phyloP scores from a whole-genome alignment of 805 yeast genomes.

The Kregervanrija pseudodelftensis region DNA sequence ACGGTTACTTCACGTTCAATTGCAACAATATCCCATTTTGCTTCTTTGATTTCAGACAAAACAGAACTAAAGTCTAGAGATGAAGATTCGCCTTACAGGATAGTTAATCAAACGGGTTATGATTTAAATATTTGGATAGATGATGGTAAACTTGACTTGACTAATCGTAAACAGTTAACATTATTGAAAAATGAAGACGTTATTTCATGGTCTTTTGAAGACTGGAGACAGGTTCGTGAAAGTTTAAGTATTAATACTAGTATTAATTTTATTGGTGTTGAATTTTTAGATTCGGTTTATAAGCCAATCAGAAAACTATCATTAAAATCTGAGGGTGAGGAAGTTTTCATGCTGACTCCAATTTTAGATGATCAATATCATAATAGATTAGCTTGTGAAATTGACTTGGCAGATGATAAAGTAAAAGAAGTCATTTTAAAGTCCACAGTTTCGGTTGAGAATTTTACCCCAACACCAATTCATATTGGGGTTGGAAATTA shows the following conservation, averaged over 20 bases:
- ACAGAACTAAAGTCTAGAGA: constrained; percentile 59
- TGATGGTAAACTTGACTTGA: constrained; percentile 19
- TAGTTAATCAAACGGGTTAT: constrained; percentile 79
- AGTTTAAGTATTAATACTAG: constrained; percentile 59
- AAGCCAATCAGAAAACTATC: constrained; percentile 49
- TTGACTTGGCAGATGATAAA: constrained; percentile 63
- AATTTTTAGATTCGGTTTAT: constrained; percentile 49
- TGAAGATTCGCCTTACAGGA: constrained; percentile 72
- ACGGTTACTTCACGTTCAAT: constrained; percentile 78
- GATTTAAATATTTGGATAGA: constrained; percentile 82
- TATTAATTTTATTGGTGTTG: constrained; percentile 57
- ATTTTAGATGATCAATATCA: constrained; percentile 44
- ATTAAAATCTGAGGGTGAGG: constrained; percentile 79
- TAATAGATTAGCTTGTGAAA: constrained; percentile 66
- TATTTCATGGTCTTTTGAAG: constrained; percentile 87
- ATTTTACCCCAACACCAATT: constrained; percentile 57
- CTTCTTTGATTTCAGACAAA: constrained; percentile 48
- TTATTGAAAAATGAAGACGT: constrained; percentile 40
- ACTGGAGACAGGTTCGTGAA: constrained; percentile 85
- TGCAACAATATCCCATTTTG: constrained; percentile 66
- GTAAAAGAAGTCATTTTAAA: constrained; percentile 72
- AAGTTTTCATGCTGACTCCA: constrained; percentile 61
- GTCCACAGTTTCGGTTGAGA: constrained; percentile 66
- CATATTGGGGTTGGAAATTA: constrained; percentile 32
- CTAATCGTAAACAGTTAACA: constrained; percentile 26